phyloP scores from a whole-genome alignment of 2,329 filamentous ascomycete species.

The Colletotrichum caudatum region DNA sequence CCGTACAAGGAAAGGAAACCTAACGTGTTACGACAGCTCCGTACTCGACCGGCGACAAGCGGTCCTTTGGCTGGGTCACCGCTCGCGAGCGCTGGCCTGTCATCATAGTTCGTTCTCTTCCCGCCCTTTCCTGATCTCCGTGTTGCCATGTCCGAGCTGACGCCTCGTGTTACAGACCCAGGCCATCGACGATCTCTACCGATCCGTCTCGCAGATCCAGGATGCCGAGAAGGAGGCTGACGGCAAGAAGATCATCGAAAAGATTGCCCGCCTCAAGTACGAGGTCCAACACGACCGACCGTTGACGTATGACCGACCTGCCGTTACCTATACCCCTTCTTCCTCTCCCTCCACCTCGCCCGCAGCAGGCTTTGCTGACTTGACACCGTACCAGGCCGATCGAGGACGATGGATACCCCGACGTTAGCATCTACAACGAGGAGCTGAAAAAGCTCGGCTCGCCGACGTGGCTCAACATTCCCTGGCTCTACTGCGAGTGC shows the following conservation, averaged over 20 bases:
- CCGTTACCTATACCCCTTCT: neutral
- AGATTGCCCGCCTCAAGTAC: constrained; percentile 88
- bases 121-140: neutral
- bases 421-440: constrained; percentile 85
- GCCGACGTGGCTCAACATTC: constrained; percentile 83
- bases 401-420: constrained; percentile 79
- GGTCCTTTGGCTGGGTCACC: constrained; percentile 88
- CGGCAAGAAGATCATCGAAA: constrained; percentile 86
- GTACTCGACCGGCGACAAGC: constrained; percentile 83
- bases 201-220: constrained; percentile 69
- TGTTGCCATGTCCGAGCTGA: constrained; percentile 40
- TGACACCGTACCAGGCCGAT: constrained; percentile 68
- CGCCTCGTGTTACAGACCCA: constrained; percentile 72
- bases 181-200: constrained; percentile 94
- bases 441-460: constrained; percentile 81
- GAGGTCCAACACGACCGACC: constrained; percentile 90
- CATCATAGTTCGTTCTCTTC: constrained; percentile 75
- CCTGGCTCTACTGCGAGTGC: constrained; percentile 94
- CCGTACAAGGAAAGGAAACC: constrained; percentile 11
- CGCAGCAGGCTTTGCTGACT: constrained; percentile 25
- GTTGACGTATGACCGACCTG: constrained; percentile 71
- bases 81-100: constrained; percentile 92
- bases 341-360: no score
- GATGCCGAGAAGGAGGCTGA: constrained; percentile 77
- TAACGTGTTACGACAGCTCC: constrained; percentile 65